Evolutionary conservation across 352 stramenopile species (phyloP), one percentile per base, ranked within the genome.

Genomic region (Phytophthora boehmeriae): DNA sequence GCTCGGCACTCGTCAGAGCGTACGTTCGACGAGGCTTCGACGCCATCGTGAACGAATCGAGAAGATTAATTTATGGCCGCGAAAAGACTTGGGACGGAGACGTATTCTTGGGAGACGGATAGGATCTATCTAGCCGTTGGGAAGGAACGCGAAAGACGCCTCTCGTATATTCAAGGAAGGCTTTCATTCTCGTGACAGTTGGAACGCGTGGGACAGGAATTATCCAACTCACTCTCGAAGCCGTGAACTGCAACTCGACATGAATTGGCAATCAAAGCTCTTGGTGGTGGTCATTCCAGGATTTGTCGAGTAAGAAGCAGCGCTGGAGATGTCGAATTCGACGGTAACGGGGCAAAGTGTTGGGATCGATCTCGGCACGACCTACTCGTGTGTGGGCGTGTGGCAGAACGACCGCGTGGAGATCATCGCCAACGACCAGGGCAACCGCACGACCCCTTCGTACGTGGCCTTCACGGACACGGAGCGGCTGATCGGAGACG

Each of bases 401-500:
- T 99, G 94, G 94, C 92, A 98, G 74, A 98, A 99, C 68, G 96
- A 98, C 78, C 92, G 90, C 44, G 96, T 98, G 11, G 94, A 99
- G 66, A 97, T 97, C 71, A 97, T 98, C 66, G 93, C 93, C 45
- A 98, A 98, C 67, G 92, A 98, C 63, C 90, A 98, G 68, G 96
- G 96, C 46, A 98, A 98, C 73, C 88, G 95, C 32, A 98, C 93
- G 28, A 98, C 95, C 0, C 95, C 96, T 5, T 98, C 95, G 25
- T 98, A 98, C 66, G 95, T 99, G 43, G 95, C 92, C 2, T 98
- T 98, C 80, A 98, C 89, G 17, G 91, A 98, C 50, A 93, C 80
- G 1, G 96, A 98, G 66, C 87, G 95, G 44, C 79, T 98, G 16
- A 98, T 98, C 54, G 96, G 96, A 50, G 94, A 98, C 68, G 93